Conservation (phyloP, 441 rosid species). For the Eutrema salsugineum region DNA sequence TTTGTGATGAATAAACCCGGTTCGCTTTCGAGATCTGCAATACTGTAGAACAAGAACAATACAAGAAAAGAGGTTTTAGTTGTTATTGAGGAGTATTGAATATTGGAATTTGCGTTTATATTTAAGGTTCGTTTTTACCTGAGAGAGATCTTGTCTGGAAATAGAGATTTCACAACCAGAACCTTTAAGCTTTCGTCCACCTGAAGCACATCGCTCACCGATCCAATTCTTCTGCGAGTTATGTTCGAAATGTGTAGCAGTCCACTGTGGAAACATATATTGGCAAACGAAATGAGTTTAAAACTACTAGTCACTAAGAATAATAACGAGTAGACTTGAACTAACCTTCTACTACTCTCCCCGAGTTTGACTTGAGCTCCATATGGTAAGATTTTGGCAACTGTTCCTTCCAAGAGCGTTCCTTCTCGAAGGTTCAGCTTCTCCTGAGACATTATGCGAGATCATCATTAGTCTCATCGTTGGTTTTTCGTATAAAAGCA, state of each 20-base stretch:
- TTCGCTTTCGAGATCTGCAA: constrained; percentile 83
- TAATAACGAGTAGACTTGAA: neutral
- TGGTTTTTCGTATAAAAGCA: neutral
- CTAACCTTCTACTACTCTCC: constrained; percentile 77
- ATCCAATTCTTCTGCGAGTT: constrained; percentile 44
- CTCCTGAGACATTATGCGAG: constrained; percentile 49
- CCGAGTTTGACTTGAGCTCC: constrained; percentile 91
- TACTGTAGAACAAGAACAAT: constrained; percentile 38
- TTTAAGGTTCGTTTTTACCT: constrained; percentile 41
- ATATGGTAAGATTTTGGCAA: constrained; percentile 68
- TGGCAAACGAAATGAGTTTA: neutral
- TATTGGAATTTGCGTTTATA: neutral
- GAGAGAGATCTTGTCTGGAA: constrained; percentile 82
- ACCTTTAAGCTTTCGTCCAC: constrained; percentile 74
- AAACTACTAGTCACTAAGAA: neutral
- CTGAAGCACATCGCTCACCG: constrained; percentile 60
- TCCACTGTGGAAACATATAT: constrained; percentile 49
- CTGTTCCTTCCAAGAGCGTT: constrained; percentile 81
- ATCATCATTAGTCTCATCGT: neutral
- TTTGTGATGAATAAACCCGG: constrained; percentile 68
- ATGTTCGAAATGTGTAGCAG: constrained; percentile 88
- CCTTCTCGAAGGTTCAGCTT: constrained; percentile 74
- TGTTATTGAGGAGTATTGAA: neutral
- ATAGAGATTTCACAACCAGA: constrained; percentile 68
- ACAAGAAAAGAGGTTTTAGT: neutral